Evolutionary conservation across 176 grass and related monocot species (phyloP), one percentile per base, ranked within the genome.

Genomic region (Oropetium thomaeum): DNA sequence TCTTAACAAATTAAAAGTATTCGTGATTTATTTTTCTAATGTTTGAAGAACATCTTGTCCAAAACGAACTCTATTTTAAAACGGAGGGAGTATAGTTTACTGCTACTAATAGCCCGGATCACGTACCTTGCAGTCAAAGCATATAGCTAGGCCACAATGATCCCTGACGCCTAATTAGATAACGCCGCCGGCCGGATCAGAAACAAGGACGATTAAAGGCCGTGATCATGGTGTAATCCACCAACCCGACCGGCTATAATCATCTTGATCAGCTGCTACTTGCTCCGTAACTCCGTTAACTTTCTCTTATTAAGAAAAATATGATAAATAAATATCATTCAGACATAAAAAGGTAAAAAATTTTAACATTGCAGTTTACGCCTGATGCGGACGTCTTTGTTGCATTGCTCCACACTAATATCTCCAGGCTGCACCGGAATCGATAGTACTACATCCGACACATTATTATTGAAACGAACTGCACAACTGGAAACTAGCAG

Each of bases 51-150:
- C n/a, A n/a, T n/a, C n/a, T n/a, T n/a, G n/a, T n/a, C n/a, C n/a
- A n/a, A n/a, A n/a, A n/a, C n/a, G n/a, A n/a, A n/a, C n/a, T n/a
- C n/a, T n/a, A n/a, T n/a, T n/a, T n/a, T n/a, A n/a, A n/a, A n/a
- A n/a, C n/a, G n/a, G n/a, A n/a, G n/a, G n/a, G n/a, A n/a, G n/a
- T n/a, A n/a, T n/a, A n/a, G n/a, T n/a, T n/a, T 71, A 78, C 27
- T 10, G 32, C 12, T 20, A n/a, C n/a, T n/a, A n/a, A n/a, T n/a
- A n/a, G n/a, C n/a, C 39, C 29, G 71, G 70, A 69, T 86, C 83
- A 75, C 77, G 83, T 80, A 62, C 52, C 77, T 60, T 86, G 53
- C 42, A 69, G 70, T 81, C 70, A 62, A 86, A 80, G 83, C 62
- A 80, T 80, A 25, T 35, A 29, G 70, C 10, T 39, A 37, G 34